These are phyloP conservation scores for Ceratocystis ficicola DNA, from an alignment of 2,329 filamentous ascomycete genomes.

Conservation along the genomic window DNA sequence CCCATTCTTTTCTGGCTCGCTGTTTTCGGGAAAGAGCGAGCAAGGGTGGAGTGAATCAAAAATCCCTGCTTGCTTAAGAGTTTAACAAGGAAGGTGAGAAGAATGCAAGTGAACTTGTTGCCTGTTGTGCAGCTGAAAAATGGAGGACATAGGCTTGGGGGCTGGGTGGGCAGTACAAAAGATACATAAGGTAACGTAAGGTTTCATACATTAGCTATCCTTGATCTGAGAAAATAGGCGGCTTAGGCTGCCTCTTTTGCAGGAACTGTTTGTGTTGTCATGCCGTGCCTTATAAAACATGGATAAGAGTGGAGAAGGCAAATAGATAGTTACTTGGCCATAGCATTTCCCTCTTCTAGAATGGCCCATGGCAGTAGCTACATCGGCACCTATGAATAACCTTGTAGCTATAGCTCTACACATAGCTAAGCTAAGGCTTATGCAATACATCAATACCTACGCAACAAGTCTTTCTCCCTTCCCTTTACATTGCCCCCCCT, in stretches of 20 bases:
- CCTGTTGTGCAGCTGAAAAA: no score
- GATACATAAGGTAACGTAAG: background rate
- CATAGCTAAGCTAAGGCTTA: constrained; percentile 9
- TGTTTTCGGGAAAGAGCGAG: background rate
- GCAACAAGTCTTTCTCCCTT: constrained; percentile 2
- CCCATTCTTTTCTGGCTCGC: background rate
- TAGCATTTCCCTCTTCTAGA: background rate
- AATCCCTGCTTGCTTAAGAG: background rate
- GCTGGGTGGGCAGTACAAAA: background rate
- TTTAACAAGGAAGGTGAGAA: background rate
- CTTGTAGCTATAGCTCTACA: background rate
- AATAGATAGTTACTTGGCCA: background rate
- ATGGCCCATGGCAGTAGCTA: background rate
- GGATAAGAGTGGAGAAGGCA: background rate
- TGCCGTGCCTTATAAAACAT: background rate
- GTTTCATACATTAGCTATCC: background rate
- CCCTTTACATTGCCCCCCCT: background rate
- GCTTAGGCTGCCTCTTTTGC: background rate
- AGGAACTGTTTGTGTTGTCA: background rate
- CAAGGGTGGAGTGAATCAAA: background rate
- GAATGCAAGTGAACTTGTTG: background rate
- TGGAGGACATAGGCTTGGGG: background rate
- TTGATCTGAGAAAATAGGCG: background rate
- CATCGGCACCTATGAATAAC: background rate
- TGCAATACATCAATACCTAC: background rate